A percentile compares a stretch with the other conserved stretches of the same genome.
phyloP scores from a whole-genome alignment of 768 basidiomycete genomes.

The Naganishia vaughanmartiniae region DNA sequence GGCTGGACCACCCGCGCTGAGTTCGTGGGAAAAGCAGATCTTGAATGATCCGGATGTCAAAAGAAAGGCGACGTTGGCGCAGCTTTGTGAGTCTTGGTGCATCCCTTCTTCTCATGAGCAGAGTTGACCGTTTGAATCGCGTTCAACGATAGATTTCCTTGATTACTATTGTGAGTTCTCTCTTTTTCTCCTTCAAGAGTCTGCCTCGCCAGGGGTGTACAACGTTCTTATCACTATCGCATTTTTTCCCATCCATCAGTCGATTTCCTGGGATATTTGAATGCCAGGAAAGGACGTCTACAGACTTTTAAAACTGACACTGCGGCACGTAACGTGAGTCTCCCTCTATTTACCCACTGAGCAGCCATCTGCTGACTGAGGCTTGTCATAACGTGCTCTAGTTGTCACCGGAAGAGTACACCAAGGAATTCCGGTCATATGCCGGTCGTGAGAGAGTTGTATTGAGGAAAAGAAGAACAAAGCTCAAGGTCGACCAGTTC shows the following conservation, averaged over 20 bases:
- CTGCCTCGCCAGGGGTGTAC: not conserved
- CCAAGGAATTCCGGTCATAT: constrained; percentile 86
- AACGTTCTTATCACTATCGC: constrained; percentile 26
- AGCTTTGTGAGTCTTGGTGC: constrained; percentile 65
- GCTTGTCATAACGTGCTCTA: constrained; percentile 49
- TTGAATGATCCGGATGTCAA: constrained; percentile 81
- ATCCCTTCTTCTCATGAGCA: constrained; percentile 18
- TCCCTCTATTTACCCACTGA: constrained; percentile 23
- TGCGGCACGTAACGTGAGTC: constrained; percentile 58
- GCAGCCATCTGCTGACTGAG: not conserved
- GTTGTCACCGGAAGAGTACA: constrained; percentile 39
- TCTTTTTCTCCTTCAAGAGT: constrained; percentile 31
- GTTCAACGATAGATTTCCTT: constrained; percentile 68
- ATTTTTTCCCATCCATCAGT: constrained; percentile 49
- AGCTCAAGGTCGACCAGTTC: constrained; percentile 89
- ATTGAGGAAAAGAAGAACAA: constrained; percentile 86
- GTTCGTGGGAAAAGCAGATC: constrained; percentile 77
- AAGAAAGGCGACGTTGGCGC: constrained; percentile 90
- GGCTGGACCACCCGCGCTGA: constrained; percentile 9
- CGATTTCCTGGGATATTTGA: constrained; percentile 84
- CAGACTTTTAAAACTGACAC: constrained; percentile 81
- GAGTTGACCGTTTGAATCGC: not conserved
- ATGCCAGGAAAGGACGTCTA: constrained; percentile 78
- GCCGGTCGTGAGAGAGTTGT: constrained; percentile 89
- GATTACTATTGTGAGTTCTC: constrained; percentile 76